Evolutionary conservation across 352 stramenopile species (phyloP).

Genomic region (Aphanomyces cochlioides): DNA sequence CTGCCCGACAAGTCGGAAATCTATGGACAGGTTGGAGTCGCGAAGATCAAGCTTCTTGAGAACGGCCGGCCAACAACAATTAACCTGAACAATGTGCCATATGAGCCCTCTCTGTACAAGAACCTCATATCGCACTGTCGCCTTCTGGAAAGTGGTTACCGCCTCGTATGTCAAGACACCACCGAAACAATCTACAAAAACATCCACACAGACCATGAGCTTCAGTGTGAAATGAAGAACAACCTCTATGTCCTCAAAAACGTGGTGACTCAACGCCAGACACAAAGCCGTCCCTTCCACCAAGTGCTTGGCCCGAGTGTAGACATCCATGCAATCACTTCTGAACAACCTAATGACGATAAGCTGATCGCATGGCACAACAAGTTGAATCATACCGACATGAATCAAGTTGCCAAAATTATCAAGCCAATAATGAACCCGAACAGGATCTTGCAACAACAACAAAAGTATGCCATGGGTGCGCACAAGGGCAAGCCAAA

Average conservation of each 20-base stretch:
- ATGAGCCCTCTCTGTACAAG: background rate
- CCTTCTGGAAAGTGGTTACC: background rate
- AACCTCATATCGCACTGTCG: background rate
- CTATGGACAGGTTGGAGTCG: too few species aligned
- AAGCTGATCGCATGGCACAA: too few species aligned
- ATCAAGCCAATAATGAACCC: constrained; percentile 1
- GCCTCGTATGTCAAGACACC: background rate
- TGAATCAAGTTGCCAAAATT: background rate
- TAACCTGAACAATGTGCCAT: background rate
- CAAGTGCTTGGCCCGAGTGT: background rate
- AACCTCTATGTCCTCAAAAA: background rate
- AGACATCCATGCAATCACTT: background rate
- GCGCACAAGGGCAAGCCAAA: background rate
- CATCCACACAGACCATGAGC: background rate
- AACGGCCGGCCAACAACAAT: background rate
- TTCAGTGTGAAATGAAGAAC: background rate
- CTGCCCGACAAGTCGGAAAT: too few species aligned
- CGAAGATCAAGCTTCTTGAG: too few species aligned
- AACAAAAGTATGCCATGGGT: background rate
- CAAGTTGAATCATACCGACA: too few species aligned
- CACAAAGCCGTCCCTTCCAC: background rate
- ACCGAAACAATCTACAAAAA: background rate
- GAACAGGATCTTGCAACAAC: background rate
- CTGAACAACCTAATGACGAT: background rate
- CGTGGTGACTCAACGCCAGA: background rate